A percentile compares a stretch with the other conserved stretches of the same genome.
Conservation (phyloP, 2,329 filamentous ascomycete species). For the Diaporthe caulivora region DNA sequence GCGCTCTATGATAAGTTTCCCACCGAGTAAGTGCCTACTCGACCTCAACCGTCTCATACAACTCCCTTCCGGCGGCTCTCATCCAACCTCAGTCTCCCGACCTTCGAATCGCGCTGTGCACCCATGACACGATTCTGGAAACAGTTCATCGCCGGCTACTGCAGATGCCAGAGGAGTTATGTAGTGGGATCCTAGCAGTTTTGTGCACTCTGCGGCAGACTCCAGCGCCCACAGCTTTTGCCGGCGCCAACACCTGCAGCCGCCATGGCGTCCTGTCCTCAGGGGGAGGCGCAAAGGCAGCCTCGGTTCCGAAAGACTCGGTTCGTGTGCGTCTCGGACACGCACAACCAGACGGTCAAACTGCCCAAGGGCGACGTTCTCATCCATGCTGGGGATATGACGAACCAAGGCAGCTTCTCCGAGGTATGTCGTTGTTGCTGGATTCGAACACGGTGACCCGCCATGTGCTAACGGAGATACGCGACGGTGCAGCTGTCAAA, state of each 20-base stretch:
- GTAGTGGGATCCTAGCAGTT: neutral
- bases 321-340: conserved; percentile 83
- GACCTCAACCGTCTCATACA: neutral
- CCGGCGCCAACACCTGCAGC: neutral
- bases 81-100: neutral
- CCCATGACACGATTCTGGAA: conserved; percentile 21
- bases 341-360: conserved; percentile 75
- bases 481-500: conserved; percentile 63
- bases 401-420: conserved; percentile 75
- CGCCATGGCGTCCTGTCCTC: conserved; percentile 16
- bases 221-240: neutral
- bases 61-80: neutral
- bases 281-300: neutral
- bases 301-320: conserved; percentile 63
- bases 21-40: neutral
- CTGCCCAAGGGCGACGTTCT: conserved; percentile 80
- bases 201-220: conserved; percentile 22
- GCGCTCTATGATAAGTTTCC: neutral
- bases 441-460: neutral
- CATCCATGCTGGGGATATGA: conserved; percentile 82
- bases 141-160: neutral
- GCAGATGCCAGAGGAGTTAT: neutral
- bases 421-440: conserved; percentile 54
- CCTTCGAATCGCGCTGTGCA: neutral
- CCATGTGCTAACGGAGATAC: neutral